These are phyloP conservation scores for Dioscorea cayenensis DNA, from an alignment of 116 monocot genomes.

Conservation along the genomic window DNA sequence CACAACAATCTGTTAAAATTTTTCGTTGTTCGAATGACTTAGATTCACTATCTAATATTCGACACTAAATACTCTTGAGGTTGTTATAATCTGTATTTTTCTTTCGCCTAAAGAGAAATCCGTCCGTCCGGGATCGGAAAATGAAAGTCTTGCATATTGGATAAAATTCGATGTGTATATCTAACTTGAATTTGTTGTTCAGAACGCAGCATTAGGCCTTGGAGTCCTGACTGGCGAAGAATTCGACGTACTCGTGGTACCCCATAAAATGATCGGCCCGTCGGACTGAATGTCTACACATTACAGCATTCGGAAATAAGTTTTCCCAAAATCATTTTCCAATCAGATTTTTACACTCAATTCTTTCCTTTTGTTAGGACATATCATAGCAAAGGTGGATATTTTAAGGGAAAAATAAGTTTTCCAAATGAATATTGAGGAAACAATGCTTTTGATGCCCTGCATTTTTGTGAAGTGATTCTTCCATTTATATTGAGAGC, in stretches of 20 bases:
- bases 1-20: background rate
- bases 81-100: too few relatives aligned
- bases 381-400: too few relatives aligned
- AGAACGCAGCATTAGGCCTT: slow-evolving; percentile 81
- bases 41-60: background rate
- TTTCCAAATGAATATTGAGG: too few relatives aligned
- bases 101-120: too few relatives aligned
- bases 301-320: background rate
- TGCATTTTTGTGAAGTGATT: background rate
- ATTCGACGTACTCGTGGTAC: slow-evolving; percentile 81
- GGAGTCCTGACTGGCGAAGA: slow-evolving; percentile 77
- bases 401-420: too few relatives aligned
- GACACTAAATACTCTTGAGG: background rate
- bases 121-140: too few relatives aligned
- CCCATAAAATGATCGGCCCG: slow-evolving; percentile 96
- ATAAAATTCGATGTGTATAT: too few relatives aligned
- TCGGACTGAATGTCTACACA: slow-evolving; percentile 28
- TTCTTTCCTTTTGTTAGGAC: too few relatives aligned
- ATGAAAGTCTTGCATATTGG: too few relatives aligned
- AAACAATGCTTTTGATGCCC: too few relatives aligned
- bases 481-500: background rate
- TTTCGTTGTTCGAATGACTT: background rate
- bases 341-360: background rate
- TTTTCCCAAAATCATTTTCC: too few relatives aligned
- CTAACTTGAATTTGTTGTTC: slow-evolving; percentile 11